Base-by-base conservation (phyloP, 2,329 filamentous ascomycete genomes). In the Fusarium haematococcum region DNA sequence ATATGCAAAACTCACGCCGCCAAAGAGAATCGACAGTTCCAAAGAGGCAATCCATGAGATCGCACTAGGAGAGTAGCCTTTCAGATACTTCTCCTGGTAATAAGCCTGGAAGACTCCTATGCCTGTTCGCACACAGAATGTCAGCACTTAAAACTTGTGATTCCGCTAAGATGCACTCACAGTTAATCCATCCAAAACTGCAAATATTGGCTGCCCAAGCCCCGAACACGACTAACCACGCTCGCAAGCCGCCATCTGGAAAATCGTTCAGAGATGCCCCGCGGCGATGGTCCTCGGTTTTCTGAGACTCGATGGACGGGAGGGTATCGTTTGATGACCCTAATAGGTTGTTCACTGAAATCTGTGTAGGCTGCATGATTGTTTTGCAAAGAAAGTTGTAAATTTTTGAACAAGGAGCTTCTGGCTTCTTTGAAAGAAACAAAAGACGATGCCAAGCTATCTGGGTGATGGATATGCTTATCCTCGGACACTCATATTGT, bases 141-240 rank as follows among this genome's bases (percentile, higher is more conserved):
- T 59, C 32, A 59, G 56, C 18, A 3, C 5, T 30, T 30, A 5
- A 16, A 37, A 4, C 7, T 10, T 3, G 5, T 16, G 32, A 9
- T 7, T 35, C 7, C 16, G 6, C 2, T 6, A 18, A 20, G 16
- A 4, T 13, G 18, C 18, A 32, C 23, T 41, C 3, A 58, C 57
- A 59, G 35, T 59, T 59, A 25, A 59, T 59, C 57, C 57, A 59
- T 27, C 57, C 57, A 13, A 59, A 59, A 30, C 57, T 59, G 25
- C 57, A 59, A 23, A 59, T 59, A 27, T 59, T 59, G 4, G 57
- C 23, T 14, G 57, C 57, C 57, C 57, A 59, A 9, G 57, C 57
- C 6, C 57, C 57, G 2, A 5, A 37, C 5, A 59, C 57, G 23
- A 59, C 57, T 4, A 25, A 41, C 57, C 57, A 59, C 13, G 57